Conservation (phyloP, 129 eudicot genomes). For the Helichrysum umbraculigerum region DNA sequence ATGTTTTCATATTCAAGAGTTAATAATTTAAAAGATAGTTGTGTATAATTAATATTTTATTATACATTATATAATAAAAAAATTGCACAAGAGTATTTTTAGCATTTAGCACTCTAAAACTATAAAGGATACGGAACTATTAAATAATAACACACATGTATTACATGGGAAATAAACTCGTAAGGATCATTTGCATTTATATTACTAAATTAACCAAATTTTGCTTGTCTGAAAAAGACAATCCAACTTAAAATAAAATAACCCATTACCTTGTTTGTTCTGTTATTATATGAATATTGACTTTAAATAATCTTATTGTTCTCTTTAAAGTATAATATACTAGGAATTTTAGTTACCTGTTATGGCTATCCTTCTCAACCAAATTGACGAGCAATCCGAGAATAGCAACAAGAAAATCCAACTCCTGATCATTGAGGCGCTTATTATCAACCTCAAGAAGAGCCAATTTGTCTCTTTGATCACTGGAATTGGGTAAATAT, state of each 20-base stretch:
- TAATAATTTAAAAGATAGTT: no score
- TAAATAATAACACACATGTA: background rate
- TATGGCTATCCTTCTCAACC: conserved; percentile 80
- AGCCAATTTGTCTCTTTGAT: conserved; percentile 41
- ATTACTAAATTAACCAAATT: background rate
- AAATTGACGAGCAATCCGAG: conserved; percentile 90
- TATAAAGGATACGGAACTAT: background rate
- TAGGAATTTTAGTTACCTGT: conserved; percentile 47
- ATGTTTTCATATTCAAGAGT: no score
- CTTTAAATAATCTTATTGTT: no score
- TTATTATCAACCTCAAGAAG: conserved; percentile 34
- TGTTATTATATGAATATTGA: background rate
- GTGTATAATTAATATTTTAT: no score
- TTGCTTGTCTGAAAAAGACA: background rate
- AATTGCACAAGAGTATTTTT: background rate
- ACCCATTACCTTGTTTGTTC: background rate
- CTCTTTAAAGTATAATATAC: background rate
- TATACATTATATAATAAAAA: no score
- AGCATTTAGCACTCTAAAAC: background rate
- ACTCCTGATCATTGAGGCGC: conserved; percentile 75
- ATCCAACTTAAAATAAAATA: background rate
- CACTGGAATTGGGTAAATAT: conserved; percentile 33
- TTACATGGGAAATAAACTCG: background rate
- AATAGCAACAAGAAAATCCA: conserved; percentile 87
- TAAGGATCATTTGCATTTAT: background rate